Base-by-base conservation (phyloP, 495 filamentous ascomycete genomes). In the Beverwykella pulmonaria region DNA sequence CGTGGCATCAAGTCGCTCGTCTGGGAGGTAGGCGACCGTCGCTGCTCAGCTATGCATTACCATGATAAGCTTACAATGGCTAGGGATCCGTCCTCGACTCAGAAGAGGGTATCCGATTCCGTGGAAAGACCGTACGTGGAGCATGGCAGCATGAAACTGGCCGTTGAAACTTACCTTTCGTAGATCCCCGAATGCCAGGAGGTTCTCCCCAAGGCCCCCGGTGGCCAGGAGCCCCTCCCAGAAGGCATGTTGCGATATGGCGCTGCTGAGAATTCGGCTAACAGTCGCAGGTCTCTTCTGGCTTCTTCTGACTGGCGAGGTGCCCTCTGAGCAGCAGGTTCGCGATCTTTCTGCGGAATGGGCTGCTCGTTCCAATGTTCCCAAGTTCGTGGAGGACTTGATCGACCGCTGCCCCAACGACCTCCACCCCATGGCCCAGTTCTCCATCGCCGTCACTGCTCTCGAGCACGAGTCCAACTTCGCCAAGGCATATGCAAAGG, bases 361-460 rank as follows among this genome's bases (percentile, higher is more conserved):
- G 95, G 94, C 94, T 79, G 94, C 94, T 73, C 93, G 95, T 75
- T 90, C 95, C 79, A 91, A 92, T 74, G 80, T 98, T 65, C 95
- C 94, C 78, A 93, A 93, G 82, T 98, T 93, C 82, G 83, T 98
- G 75, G 92, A 97, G 83, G 94, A 98, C 82, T 88, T 98, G 75
- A 96, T 98, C 81, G 94, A 98, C 88, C 92, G 93, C 81, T 98
- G 92, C 89, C 94, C 94, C 67, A 92, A 83, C 82, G 92, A 93
- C 79, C 91, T 98, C 70, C 94, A 98, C 88, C 95, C 94, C 76
- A 98, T 98, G 94, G 92, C 95, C 56, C 94, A 98, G 85, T 96
- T 98, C 86, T 97, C 95, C 39, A 81, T 98, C 72, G 94, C 95
- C 71, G 92, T 98, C 72, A 97, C 89, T 71, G 94, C 94, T 76